These are phyloP conservation scores for Populus pruinosa DNA, from an alignment of 345 rosid species.

Conservation along the genomic window DNA sequence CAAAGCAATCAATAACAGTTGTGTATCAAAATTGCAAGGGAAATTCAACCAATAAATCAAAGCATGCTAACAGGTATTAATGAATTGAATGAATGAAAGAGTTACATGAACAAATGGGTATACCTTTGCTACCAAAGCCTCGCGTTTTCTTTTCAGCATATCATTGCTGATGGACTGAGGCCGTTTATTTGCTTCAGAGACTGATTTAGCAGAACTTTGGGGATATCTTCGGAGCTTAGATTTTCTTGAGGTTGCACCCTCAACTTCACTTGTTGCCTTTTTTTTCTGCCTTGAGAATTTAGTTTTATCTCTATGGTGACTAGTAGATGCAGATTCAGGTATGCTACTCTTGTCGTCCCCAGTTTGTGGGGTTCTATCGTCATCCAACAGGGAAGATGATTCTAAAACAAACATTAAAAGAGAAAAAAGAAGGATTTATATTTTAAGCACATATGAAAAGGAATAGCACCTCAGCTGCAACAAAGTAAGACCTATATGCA, in stretches of 20 bases:
- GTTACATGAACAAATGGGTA: not conserved
- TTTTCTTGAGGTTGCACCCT: conserved; percentile 41
- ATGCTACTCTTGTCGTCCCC: conserved; percentile 47
- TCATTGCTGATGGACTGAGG: conserved; percentile 33
- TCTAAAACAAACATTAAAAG: conserved; percentile 41
- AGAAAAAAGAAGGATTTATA: not conserved
- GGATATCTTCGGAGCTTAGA: conserved; percentile 48
- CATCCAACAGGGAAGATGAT: conserved; percentile 65
- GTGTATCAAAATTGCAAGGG: not conserved
- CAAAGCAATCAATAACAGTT: not conserved
- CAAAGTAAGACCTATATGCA: not conserved
- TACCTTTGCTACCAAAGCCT: conserved; percentile 43
- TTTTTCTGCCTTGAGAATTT: conserved; percentile 41
- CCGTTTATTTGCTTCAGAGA: conserved; percentile 39
- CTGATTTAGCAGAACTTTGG: conserved; percentile 28
- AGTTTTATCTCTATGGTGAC: conserved; percentile 39
- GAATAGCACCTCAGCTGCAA: not conserved
- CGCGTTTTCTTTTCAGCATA: conserved; percentile 50
- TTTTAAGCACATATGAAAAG: not conserved
- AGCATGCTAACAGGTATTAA: not conserved
- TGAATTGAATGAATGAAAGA: conserved; percentile 10
- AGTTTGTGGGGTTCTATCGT: conserved; percentile 45
- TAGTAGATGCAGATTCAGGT: conserved; percentile 52
- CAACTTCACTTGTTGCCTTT: conserved; percentile 36
- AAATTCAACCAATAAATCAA: not conserved